Percentiles rank a stretch among this genome's conserved stretches.
These are phyloP conservation scores for Stylosanthes scabra DNA, from an alignment of 331 rosid genomes.

Conservation along the genomic window DNA sequence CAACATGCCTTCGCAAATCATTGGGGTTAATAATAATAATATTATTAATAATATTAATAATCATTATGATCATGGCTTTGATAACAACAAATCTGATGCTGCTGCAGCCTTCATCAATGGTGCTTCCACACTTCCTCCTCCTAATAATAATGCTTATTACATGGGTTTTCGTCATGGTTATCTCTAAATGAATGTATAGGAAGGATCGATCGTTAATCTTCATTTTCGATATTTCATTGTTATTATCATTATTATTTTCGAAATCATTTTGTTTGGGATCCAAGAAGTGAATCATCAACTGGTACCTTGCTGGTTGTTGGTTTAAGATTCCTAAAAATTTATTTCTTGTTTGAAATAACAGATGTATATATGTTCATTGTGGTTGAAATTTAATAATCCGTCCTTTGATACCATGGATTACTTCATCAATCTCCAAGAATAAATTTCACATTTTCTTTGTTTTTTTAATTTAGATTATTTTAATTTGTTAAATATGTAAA, in stretches of 20 bases:
- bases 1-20: slow-evolving; percentile 20
- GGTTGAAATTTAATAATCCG: slow-evolving; percentile 42
- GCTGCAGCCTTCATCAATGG: slow-evolving; percentile 15
- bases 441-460: slow-evolving; percentile 17
- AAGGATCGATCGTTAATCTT: too few species aligned
- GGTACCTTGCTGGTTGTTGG: slow-evolving; percentile 21
- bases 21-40: slow-evolving; percentile 3
- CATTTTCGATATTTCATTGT: too few species aligned
- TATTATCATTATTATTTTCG: neutral
- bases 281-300: slow-evolving; percentile 23
- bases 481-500: slow-evolving; percentile 2
- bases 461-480: neutral
- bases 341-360: slow-evolving; percentile 4
- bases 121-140: slow-evolving; percentile 28
- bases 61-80: slow-evolving; percentile 28
- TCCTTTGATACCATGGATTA: slow-evolving; percentile 24
- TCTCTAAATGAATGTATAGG: slow-evolving; percentile 26
- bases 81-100: slow-evolving; percentile 35
- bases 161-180: slow-evolving; percentile 46
- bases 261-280: slow-evolving; percentile 11
- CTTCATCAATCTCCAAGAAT: neutral
- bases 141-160: slow-evolving; percentile 33
- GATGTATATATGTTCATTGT: neutral
- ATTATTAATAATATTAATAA: slow-evolving; percentile 27
- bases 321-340: neutral